Evolutionary conservation across 1,284 basidiomycete genomes (phyloP), one percentile per base, ranked within the genome.

Genomic region (Athelia sp.): DNA sequence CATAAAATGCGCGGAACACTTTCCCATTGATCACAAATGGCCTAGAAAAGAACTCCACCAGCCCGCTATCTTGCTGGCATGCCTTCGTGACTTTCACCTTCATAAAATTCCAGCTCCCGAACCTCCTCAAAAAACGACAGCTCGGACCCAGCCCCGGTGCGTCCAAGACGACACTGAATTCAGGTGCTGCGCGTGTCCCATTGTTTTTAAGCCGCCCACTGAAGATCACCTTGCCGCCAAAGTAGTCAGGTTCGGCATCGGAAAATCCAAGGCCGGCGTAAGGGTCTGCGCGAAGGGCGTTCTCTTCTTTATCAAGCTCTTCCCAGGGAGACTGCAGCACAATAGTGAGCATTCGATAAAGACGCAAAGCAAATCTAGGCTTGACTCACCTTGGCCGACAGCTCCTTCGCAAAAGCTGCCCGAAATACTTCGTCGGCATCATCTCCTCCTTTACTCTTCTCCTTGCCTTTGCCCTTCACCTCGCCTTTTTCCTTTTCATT

Each of bases 141-240:
- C 74, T 77, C 13, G 73, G 57, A 1, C 73, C 70, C 1, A 75
- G 60, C 48, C 70, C 67, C 3, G 73, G 66, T 2, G 56, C 58
- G 32, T 73, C 68, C 1, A 79, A 61, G 11, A 60, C 52, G 2
- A 40, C 18, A 13, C 35, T 50, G 18, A 36, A 52, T 26, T 50
- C 51, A 43, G 48, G 17, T 13, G 1, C 44, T 31, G 15, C 31
- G 44, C 14, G 48, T 4, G 36, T 50, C 22, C 45, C 43, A 14
- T 45, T 50, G 6, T 52, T 57, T 10, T 60, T 57, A 23, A 74
- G 50, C 35, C 61, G 68, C 2, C 62, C 73, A 0, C 62, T 58
- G 50, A 76, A 76, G 19, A 70, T 62, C 2, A 76, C 65, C 55
- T 71, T 69, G 2, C 76, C 75, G 0, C 74, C 74, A 52, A 74